Evolutionary conservation across 1,139 yeast species (phyloP), one percentile per base, ranked within the genome.

Genomic region (Eremothecium gossypii): DNA sequence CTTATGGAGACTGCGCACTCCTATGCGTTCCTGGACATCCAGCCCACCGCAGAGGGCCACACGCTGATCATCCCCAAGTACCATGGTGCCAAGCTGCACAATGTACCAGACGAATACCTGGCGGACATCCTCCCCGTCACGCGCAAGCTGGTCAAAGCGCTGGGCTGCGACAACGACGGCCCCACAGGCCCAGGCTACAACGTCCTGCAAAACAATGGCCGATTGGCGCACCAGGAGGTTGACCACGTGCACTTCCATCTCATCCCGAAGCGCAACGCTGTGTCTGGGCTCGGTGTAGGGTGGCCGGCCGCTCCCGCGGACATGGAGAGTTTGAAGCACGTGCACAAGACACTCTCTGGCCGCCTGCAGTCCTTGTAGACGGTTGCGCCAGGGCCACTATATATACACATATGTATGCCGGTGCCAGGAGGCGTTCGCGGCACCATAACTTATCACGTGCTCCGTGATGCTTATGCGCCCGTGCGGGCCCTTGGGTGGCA

Each of bases 191-290:
- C 68, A 38, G 96, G 96, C 33, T 89, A 89, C 73, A 89, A 89
- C 61, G 64, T 89, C 27, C 71, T 89, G 51, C 97, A 89, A 65
- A 91, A 91, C 70, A 89, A 91, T 54, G 97, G 96, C 32, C 66
- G 83, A 55, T 79, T 87, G 58, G 97, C 97, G 17, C 96, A 89
- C 61, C 97, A 91, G 66, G 78, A 73, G 45, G 96, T 91, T 47
- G 95, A 83, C 56, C 98, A 91, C 63, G 96, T 89, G 45, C 98
- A 89, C 64, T 83, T 91, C 73, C 98, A 91, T 61, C 76, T 91
- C 64, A 91, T 91, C 57, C 98, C 98, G 36, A 89, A 89, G 72
- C 73, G 72, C 45, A 79, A 79, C 53, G 68, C 63, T 2, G 71
- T 71, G 32, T 69, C 87, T 12, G 97, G 97, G 0, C 72, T 89